Base-by-base conservation (phyloP, 805 yeast genomes). In the Diddensiella santjacobensis region DNA sequence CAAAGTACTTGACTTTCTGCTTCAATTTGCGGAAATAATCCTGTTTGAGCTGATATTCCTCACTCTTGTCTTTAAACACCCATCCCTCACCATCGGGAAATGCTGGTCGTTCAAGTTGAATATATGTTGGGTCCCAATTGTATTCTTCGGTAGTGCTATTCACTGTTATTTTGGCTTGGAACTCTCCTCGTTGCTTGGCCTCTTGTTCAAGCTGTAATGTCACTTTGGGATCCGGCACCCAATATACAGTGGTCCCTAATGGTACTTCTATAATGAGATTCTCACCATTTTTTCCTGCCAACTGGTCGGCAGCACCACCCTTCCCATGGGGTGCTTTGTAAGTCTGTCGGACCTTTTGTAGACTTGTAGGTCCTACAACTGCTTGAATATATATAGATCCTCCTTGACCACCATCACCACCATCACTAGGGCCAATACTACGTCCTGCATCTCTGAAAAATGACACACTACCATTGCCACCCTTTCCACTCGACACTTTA, bases 391-490 rank as follows among this genome's bases (percentile, higher is more conserved):
- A 91, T 2, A 93, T 76, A 45, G 83, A 75, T 2, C 99, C 99
- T 19, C 99, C 99, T 52, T 74, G 70, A 3, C 98, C 99, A 24
- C 99, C 99, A 68, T 93, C 97, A 6, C 99, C 99, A n/a, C 99
- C 99, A 65, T 90, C 95, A 0, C 99, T 96, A 0, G 99, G 98
- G 0, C 99, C 99, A 17, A 76, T 74, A 0, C 96, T 74, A 38
- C 87, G 69, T 36, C 89, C 87, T 2, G 96, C 86, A 56, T 88
- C 98, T 55, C 96, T 72, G 50, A 83, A 77, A 66, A 93, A 93
- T 0, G 97, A 84, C 0, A 88, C 83, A 26, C 78, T 73, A 4
- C 99, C 99, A 62, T 83, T 74, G 1, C 99, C 99, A 18, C 99
- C 99, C 36, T 70, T 72, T 0, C 99, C 99, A 22, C 95, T 80